Conservation (phyloP, 805 yeast genomes). For the Ogataea angusta region DNA sequence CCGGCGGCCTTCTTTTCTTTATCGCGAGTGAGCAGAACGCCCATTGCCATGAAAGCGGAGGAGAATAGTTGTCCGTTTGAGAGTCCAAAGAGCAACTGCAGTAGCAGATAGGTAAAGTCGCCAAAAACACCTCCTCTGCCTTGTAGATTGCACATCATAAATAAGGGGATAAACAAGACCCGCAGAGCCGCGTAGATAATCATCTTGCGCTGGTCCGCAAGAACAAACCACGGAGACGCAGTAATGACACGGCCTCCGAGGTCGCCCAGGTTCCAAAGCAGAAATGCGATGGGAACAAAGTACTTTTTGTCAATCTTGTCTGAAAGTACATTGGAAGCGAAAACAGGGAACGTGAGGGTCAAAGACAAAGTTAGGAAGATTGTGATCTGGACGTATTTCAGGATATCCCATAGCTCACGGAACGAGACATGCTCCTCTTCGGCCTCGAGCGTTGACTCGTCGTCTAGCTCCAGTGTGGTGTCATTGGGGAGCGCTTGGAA, state of each 20-base stretch:
- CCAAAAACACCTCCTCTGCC: conserved; percentile 42
- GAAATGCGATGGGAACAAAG: conserved; percentile 70
- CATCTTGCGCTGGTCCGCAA: conserved; percentile 42
- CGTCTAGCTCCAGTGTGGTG: neutral
- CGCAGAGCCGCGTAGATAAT: conserved; percentile 56
- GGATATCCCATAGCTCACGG: conserved; percentile 52
- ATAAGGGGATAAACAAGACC: conserved; percentile 62
- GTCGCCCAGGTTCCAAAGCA: conserved; percentile 91
- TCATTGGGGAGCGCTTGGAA: conserved; percentile 6
- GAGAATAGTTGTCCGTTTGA: conserved; percentile 86
- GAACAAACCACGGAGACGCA: conserved; percentile 43
- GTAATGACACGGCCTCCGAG: conserved; percentile 71
- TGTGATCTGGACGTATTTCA: conserved; percentile 61
- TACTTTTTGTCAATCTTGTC: conserved; percentile 36
- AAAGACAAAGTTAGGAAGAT: conserved; percentile 71
- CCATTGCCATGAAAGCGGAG: conserved; percentile 52
- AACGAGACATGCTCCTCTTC: conserved; percentile 52
- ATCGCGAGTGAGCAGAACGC: conserved; percentile 37
- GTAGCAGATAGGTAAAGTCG: conserved; percentile 61
- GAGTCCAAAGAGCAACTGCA: conserved; percentile 79
- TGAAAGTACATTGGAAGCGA: conserved; percentile 70
- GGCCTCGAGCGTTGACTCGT: conserved; percentile 4
- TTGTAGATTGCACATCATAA: conserved; percentile 63
- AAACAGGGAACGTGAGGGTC: conserved; percentile 83
- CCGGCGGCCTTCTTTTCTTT: conserved; percentile 87